Evolutionary conservation across 2,329 filamentous ascomycete genomes (phyloP).

Genomic region (Byssoonygena ceratinophila): DNA sequence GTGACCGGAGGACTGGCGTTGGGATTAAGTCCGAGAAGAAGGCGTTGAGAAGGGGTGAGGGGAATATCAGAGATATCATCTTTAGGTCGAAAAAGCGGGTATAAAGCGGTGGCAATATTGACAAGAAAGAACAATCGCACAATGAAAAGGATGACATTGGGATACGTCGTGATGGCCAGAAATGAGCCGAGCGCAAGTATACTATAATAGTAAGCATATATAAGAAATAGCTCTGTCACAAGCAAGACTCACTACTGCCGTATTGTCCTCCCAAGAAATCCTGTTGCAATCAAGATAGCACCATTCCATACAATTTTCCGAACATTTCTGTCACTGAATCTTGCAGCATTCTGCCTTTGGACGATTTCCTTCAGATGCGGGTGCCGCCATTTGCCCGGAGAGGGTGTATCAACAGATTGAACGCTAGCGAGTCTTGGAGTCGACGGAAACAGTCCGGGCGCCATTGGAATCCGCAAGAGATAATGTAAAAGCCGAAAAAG

Average conservation of each 20-base stretch:
- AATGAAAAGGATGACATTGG: conserved; percentile 42
- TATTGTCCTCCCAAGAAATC: conserved; percentile 35
- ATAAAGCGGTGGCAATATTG: conserved; percentile 61
- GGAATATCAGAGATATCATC: conserved; percentile 83
- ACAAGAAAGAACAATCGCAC: conserved; percentile 53
- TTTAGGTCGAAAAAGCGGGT: conserved; percentile 59
- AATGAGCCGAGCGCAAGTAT: conserved; percentile 29
- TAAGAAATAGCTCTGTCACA: too few species aligned
- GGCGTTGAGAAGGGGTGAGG: conserved; percentile 77
- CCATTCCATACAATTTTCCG: conserved; percentile 59
- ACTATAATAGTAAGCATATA: conserved; percentile 22
- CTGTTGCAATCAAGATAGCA: conserved; percentile 42
- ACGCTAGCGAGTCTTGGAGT: conserved; percentile 30
- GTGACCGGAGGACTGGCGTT: conserved; percentile 53
- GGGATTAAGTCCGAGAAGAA: conserved; percentile 69
- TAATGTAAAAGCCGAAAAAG: conserved; percentile 3
- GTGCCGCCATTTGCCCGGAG: conserved; percentile 77
- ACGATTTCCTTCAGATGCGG: conserved; percentile 81
- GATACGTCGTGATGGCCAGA: conserved; percentile 31
- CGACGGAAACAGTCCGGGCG: conserved; percentile 31
- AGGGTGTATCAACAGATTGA: conserved; percentile 24
- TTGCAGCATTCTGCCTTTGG: conserved; percentile 63
- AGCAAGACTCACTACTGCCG: conserved; percentile 28
- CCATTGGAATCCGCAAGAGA: conserved; percentile 24
- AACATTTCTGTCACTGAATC: conserved; percentile 68